Percentiles rank a stretch among this genome's conserved stretches.
phyloP scores from a whole-genome alignment of 192 early-diverging fungal genomes.

The Mortierella hygrophila region DNA sequence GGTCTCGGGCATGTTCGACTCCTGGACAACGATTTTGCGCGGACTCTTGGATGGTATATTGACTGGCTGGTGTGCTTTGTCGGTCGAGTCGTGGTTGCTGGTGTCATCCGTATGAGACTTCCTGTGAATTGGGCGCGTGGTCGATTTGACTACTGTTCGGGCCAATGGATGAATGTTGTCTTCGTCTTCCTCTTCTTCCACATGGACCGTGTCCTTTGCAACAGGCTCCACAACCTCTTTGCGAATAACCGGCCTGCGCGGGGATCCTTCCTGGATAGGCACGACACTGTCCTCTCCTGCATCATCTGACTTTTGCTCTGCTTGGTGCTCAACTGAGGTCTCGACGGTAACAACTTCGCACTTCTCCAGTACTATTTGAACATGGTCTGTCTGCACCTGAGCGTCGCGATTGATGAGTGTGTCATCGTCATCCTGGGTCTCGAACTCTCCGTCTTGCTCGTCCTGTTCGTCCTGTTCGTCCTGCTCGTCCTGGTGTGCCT shows the following conservation, averaged over 20 bases:
- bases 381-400: background rate
- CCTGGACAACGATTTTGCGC: background rate
- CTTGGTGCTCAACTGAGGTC: background rate
- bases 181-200: conserved; percentile 13
- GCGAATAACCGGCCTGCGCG: background rate
- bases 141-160: conserved; percentile 31
- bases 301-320: background rate
- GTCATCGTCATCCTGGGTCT: background rate
- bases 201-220: background rate
- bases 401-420: background rate
- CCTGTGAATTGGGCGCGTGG: background rate
- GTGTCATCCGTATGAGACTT: background rate
- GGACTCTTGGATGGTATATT: conserved; percentile 12
- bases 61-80: background rate
- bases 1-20: background rate
- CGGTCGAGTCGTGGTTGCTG: background rate
- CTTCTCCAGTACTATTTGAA: background rate
- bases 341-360: background rate
- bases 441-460: background rate
- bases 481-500: background rate
- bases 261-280: background rate
- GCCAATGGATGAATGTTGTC: conserved; percentile 43
- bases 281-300: background rate
- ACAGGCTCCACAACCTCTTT: background rate
- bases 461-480: too few relatives aligned